Conservation (phyloP, 2,329 filamentous ascomycete species). For the Allantophomopsis lycopodina region DNA sequence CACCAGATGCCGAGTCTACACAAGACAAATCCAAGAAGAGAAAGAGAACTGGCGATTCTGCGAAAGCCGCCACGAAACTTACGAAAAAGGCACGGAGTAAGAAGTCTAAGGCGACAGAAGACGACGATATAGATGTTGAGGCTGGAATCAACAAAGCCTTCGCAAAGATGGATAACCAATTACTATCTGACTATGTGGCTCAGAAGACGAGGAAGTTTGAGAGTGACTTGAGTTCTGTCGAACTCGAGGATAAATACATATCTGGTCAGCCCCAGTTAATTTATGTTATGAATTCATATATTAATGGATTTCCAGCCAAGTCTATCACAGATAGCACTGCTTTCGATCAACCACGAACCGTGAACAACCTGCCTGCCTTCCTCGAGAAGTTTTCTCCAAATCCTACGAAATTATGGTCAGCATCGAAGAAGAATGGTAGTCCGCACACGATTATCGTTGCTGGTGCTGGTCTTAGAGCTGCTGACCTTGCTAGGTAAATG, state of each 20-base stretch:
- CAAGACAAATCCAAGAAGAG: slow-evolving; percentile 13
- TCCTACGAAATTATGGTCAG: slow-evolving; percentile 40
- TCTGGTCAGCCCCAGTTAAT: slow-evolving; percentile 38
- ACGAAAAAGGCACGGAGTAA: slow-evolving; percentile 42
- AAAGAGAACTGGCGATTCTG: too few relatives aligned
- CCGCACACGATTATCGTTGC: slow-evolving; percentile 87
- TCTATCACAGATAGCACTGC: too few relatives aligned
- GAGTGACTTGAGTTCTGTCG: slow-evolving; percentile 66
- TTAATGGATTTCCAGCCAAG: too few relatives aligned
- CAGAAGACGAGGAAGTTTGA: slow-evolving; percentile 69
- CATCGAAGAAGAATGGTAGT: slow-evolving; percentile 54
- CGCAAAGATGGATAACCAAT: slow-evolving; percentile 65
- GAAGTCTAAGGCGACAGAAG: slow-evolving; percentile 38
- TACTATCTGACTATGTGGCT: slow-evolving; percentile 73
- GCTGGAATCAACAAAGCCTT: slow-evolving; percentile 70
- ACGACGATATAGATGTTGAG: slow-evolving; percentile 48
- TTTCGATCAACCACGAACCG: slow-evolving; percentile 51
- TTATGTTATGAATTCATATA: slow-evolving; percentile 9
- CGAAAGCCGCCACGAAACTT: slow-evolving; percentile 9
- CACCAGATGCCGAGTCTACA: slow-evolving; percentile 5
- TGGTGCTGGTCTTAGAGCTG: slow-evolving; percentile 70
- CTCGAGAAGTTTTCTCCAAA: slow-evolving; percentile 52
- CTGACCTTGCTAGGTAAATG: slow-evolving; percentile 61
- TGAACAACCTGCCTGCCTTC: slow-evolving; percentile 67
- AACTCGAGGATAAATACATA: slow-evolving; percentile 75